Evolutionary conservation across 202 grass and related monocot genomes (phyloP), one percentile per base, ranked within the genome.

Genomic region (Bolboschoenoplectus hybrid): DNA sequence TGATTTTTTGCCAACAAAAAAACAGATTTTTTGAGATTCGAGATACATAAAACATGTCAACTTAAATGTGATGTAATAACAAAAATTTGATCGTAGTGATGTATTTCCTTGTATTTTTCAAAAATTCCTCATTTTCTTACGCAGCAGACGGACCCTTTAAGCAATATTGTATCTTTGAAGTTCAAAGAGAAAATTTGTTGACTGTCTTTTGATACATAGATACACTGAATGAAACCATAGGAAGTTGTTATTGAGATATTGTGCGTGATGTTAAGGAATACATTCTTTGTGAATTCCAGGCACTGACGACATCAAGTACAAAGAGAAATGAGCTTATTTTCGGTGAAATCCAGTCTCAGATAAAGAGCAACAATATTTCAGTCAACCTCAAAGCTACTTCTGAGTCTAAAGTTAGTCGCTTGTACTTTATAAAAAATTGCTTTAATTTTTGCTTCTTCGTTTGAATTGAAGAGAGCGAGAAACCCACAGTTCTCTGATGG

Each of bases 251-350:
- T 34, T 52, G 49, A 35, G 46, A 76, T 52, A 8, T 7, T 56
- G 2, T 39, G 26, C 5, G 38, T 16, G 6, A 72, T 77, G 17
- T 53, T 20, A 65, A 52, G 3, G 13, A 52, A 69, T 32, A 35
- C 63, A 47, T 46, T 40, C 11, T 82, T 49, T 84, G n/a, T 38
- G 34, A 76, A 63, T 88, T 77, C 17, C 81, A 88, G 86, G 86
- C 86, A 20, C 9, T 88, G 81, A 88, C 86, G 67, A 83, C 86
- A 55, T 76, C 86, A 20, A 83, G 86, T 67, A 88, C 86, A 7
- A 88, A 88, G 60, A 84, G 50, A 78, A 84, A 79, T 44, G 86
- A 88, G 5, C 81, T 88, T 26, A 88, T 88, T 55, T 84, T 84
- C 5, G 80, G 86, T 2, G 86, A 88, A 83, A 84, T 88, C 52